Base-by-base conservation (phyloP, 2,329 filamentous ascomycete genomes). In the Domatiomyces globalis region DNA sequence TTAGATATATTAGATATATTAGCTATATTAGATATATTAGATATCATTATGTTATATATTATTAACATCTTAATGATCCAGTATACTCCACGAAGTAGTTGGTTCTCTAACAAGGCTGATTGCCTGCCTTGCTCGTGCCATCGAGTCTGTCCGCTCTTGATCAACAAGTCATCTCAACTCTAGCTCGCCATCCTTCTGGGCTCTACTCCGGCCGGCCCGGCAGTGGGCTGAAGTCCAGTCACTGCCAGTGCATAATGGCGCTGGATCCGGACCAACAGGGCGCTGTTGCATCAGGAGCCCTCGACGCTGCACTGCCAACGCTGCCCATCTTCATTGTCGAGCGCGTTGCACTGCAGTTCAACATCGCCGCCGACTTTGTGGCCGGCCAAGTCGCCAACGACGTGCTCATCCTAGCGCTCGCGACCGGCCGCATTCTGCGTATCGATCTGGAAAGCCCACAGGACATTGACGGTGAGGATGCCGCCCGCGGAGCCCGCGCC, bases 371-470 rank as follows among this genome's bases (percentile, higher is more conserved):
- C 58, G 87, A 95, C 68, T 96, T 98, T 65, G 92, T 95, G 46
- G 89, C 92, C 17, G 89, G 89, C 43, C 89, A 95, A 69, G 90
- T 96, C 51, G 89, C 90, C 58, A 96, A 98, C 69, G 95, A 98
- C 73, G 89, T 96, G 55, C 78, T 98, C 52, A 82, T 96, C 19
- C 75, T 98, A 49, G 92, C 92, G 43, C 77, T 98, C 39, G 90
- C 88, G 4, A 95, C 90, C 53, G 87, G 88, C 48, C 84, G 90
- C 61, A 92, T 98, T 57, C 73, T 98, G 54, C 81, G 92, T 54
- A 98, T 98, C 66, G 92, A 96, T 66, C 73, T 96, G 49, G 88
- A 95, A 67, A 86, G 84, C 63, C 85, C 92, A 5, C 87, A 89
- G 64, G 92, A 98, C 67, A 95, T 98, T 63, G 92, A 98, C 70